Base-by-base conservation (phyloP, 1,284 basidiomycete species). In the Austropuccinia psidii region DNA sequence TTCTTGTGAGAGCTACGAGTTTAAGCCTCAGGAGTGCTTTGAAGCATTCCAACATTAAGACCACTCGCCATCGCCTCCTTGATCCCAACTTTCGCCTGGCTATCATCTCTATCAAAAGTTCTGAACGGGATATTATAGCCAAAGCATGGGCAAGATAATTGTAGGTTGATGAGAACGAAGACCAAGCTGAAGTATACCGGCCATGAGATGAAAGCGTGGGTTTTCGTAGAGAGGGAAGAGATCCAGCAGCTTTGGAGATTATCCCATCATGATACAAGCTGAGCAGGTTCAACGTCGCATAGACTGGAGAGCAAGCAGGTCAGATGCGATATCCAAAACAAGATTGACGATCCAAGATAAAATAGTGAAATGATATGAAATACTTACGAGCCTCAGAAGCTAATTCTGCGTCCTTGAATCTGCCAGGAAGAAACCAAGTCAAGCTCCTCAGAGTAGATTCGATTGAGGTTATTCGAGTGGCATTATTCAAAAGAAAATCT, bases 31-130 rank as follows among this genome's bases (percentile, higher is more conserved):
- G 76, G n/a, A 75, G 50, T 1, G 79, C 80, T 76, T 83, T 83
- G 77, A 82, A 64, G 7, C 76, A 76, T 70, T 83, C 82, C 50
- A 83, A 77, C 19, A 77, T 79, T 24, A 82, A 76, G n/a, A 82
- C 81, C 4, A 81, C 79, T 73, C 81, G 77, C 78, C 81, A 81
- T 0, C 81, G 80, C 24, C 76, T 75, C 11, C 75, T 72, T 24
- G 75, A 65, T 0, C 80, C 79, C 4, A 70, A 67, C 39, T 79
- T 86, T 77, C 90, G 83, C 62, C 85, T 84, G 76, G 91, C 82
- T n/a, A 86, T 83, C 92, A 95, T 95, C 82, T 95, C 92, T 54
- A 91, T 79, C 47, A 95, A 82, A 45, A 95, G 85, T 81, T 94
- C 87, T 17, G 88, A 85, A 80, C 89, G 92, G 47, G 86, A 86